Evolutionary conservation across 2,329 filamentous ascomycete genomes (phyloP).

Genomic region (Botrytis fabae): DNA sequence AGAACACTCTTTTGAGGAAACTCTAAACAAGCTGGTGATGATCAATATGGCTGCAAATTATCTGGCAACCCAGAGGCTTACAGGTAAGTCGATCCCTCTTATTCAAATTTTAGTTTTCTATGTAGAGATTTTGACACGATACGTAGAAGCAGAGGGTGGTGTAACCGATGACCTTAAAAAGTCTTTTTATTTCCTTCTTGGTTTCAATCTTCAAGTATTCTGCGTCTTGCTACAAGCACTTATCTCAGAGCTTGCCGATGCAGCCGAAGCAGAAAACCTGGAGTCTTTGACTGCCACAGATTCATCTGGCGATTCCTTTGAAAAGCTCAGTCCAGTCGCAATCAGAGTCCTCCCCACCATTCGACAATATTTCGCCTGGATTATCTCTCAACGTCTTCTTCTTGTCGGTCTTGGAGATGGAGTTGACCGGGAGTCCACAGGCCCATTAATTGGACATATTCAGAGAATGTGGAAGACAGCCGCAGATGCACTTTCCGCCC

Average conservation of each 20-base stretch:
- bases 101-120: background rate
- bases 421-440: conserved; percentile 40
- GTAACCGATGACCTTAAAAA: conserved; percentile 34
- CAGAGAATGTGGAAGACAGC: conserved; percentile 66
- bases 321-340: conserved; percentile 58
- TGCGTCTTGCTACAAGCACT: conserved; percentile 70
- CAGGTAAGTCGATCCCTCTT: conserved; percentile 47
- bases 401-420: conserved; percentile 43
- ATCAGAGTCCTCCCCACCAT: conserved; percentile 63
- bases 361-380: conserved; percentile 68
- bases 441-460: conserved; percentile 55
- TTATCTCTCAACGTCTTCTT: conserved; percentile 55
- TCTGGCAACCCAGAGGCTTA: conserved; percentile 62
- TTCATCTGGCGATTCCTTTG: conserved; percentile 42
- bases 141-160: conserved; percentile 45
- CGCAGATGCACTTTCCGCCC: conserved; percentile 59
- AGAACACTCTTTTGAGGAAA: conserved; percentile 61
- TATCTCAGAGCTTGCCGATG: conserved; percentile 65
- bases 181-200: conserved; percentile 66
- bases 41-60: conserved; percentile 85
- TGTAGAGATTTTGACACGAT: background rate
- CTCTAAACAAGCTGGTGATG: conserved; percentile 76
- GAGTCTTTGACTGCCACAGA: conserved; percentile 46
- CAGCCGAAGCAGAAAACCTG: conserved; percentile 42
- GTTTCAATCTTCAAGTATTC: conserved; percentile 77